Conservation (phyloP, 73 alveolate species). For the Blepharisma japonicum region DNA sequence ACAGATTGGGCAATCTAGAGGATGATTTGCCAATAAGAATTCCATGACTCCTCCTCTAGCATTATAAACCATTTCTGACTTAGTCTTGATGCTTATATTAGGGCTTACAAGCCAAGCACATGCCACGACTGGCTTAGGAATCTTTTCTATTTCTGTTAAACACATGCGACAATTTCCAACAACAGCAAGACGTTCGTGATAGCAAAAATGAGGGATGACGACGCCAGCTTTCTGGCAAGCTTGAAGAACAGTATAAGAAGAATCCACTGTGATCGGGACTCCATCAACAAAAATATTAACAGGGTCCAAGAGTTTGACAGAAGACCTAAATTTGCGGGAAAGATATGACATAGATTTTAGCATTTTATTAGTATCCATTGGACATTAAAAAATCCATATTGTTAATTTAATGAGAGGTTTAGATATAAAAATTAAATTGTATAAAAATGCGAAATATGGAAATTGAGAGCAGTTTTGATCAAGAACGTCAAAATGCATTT, state of each 20-base stretch:
- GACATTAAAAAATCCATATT: too few relatives aligned
- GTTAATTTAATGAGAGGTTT: too few relatives aligned
- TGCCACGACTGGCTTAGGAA: constrained; percentile 87
- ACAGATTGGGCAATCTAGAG: constrained; percentile 88
- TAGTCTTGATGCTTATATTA: constrained; percentile 74
- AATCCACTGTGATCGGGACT: constrained; percentile 50
- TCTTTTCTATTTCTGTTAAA: constrained; percentile 76
- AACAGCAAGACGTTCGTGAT: constrained; percentile 66
- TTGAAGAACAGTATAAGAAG: constrained; percentile 43
- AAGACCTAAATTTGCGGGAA: too few relatives aligned
- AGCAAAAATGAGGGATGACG: constrained; percentile 49
- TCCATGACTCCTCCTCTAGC: constrained; percentile 92
- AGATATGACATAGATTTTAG: too few relatives aligned
- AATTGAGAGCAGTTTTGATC: too few relatives aligned
- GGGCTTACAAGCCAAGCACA: constrained; percentile 80
- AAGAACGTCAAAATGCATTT: not conserved
- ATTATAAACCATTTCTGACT: constrained; percentile 75
- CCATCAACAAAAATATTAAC: constrained; percentile 56
- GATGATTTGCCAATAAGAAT: constrained; percentile 87
- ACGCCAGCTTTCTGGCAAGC: constrained; percentile 56
- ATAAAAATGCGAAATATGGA: too few relatives aligned
- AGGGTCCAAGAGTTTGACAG: not conserved
- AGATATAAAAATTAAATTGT: too few relatives aligned
- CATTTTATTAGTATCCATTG: too few relatives aligned
- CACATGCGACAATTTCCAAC: constrained; percentile 93